Evolutionary conservation across 140 eudicot species (phyloP).

Genomic region (Cichorium intybus): DNA sequence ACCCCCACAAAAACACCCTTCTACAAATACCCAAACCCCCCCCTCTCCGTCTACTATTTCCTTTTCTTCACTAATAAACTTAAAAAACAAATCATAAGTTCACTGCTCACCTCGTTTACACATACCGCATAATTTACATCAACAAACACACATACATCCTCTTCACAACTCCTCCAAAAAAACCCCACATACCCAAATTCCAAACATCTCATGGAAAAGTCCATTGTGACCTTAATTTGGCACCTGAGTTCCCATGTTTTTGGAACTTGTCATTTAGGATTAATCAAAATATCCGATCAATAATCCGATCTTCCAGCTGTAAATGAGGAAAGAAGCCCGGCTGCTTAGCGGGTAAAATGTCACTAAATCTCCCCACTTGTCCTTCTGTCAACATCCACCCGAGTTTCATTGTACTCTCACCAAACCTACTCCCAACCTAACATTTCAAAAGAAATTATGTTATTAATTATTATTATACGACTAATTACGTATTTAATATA

Average conservation of each 20-base stretch:
- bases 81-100: neutral
- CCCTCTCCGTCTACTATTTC: neutral
- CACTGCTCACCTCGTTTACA: slow-evolving; percentile 7
- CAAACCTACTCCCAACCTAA: slow-evolving; percentile 97
- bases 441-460: no score
- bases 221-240: no score
- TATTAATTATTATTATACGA: no score
- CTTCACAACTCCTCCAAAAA: slow-evolving; percentile 16
- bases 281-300: slow-evolving; percentile 23
- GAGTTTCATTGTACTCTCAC: slow-evolving; percentile 87
- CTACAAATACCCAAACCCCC: slow-evolving; percentile 6
- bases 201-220: no score
- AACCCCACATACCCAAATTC: no score
- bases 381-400: slow-evolving; percentile 93
- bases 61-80: slow-evolving; percentile 11
- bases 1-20: neutral
- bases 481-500: no score
- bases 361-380: slow-evolving; percentile 94
- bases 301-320: slow-evolving; percentile 76
- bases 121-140: slow-evolving; percentile 15
- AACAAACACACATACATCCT: slow-evolving; percentile 21
- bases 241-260: slow-evolving; percentile 10
- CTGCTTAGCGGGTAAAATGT: slow-evolving; percentile 93
- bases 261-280: no score
- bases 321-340: slow-evolving; percentile 91